These are phyloP conservation scores for Trichoderma koningiopsis DNA, from an alignment of 2,329 filamentous ascomycete species.

Conservation along the genomic window DNA sequence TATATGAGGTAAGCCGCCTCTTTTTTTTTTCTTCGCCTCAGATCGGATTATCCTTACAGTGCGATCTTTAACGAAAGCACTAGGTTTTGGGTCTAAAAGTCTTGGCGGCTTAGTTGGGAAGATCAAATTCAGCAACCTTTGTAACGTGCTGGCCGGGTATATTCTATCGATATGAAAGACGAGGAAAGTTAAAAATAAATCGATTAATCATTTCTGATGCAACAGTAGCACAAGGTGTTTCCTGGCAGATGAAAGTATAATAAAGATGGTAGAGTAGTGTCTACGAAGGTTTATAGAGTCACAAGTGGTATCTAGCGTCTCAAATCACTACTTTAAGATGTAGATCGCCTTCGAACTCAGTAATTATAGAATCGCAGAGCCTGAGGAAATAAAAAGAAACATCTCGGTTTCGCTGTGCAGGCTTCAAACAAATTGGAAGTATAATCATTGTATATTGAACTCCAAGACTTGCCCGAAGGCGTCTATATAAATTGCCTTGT, in stretches of 20 bases:
- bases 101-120: conserved; percentile 10
- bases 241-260: not conserved
- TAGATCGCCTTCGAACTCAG: not conserved
- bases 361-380: not conserved
- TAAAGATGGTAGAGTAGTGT: not conserved
- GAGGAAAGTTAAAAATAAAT: not conserved
- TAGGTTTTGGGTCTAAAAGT: not conserved
- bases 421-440: not conserved
- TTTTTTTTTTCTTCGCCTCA: not conserved
- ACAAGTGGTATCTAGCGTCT: not conserved
- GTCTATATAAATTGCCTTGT: conserved; percentile 15
- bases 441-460: conserved; percentile 3
- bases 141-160: not conserved
- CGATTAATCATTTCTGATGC: not conserved
- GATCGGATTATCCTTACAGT: conserved; percentile 1
- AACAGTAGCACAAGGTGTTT: not conserved
- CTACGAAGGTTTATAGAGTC: not conserved
- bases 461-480: not conserved
- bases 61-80: not conserved
- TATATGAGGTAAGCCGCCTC: not conserved
- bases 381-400: not conserved
- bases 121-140: not conserved
- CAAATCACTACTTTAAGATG: not conserved
- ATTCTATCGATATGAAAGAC: not conserved
- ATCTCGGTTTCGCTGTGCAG: no score